A percentile compares a stretch with the other conserved stretches of the same genome.
phyloP scores from a whole-genome alignment of 2,329 filamentous ascomycete genomes.

The Dryadomyces quercivorus region DNA sequence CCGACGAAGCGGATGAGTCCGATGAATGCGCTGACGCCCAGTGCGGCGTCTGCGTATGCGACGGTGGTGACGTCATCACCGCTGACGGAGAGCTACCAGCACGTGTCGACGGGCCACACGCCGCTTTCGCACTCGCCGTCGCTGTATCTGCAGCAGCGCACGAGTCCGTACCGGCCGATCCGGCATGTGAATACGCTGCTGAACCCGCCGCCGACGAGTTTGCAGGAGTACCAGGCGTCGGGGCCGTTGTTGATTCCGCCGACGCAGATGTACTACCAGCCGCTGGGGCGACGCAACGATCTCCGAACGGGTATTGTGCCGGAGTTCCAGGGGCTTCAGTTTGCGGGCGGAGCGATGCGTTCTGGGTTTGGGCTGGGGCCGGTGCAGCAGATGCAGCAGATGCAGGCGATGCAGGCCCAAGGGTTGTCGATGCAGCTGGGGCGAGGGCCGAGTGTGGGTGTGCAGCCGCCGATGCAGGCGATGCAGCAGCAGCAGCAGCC shows the following conservation, averaged over 20 bases:
- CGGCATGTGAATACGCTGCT: conserved; percentile 83
- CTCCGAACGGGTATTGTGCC: conserved; percentile 61
- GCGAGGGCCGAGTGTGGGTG: not conserved
- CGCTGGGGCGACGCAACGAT: conserved; percentile 56
- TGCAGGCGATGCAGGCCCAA: not conserved
- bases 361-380: conserved; percentile 7
- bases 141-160: conserved; percentile 73
- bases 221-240: conserved; percentile 58
- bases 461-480: not conserved
- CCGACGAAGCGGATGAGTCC: conserved; percentile 42
- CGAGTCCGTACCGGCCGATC: conserved; percentile 86
- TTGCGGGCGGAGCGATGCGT: not conserved
- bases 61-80: conserved; percentile 58
- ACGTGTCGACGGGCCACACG: conserved; percentile 34
- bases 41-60: conserved; percentile 31
- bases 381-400: conserved; percentile 1
- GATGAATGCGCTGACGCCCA: conserved; percentile 25
- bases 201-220: conserved; percentile 71
- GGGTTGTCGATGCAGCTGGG: not conserved
- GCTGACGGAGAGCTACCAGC: conserved; percentile 48
- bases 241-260: conserved; percentile 33
- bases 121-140: conserved; percentile 74
- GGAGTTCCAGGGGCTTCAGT: conserved; percentile 29
- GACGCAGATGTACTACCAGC: conserved; percentile 73
- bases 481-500: not conserved